These are phyloP conservation scores for Venturiaceae sp. DNA, from an alignment of 2,329 filamentous ascomycete genomes.

Conservation along the genomic window DNA sequence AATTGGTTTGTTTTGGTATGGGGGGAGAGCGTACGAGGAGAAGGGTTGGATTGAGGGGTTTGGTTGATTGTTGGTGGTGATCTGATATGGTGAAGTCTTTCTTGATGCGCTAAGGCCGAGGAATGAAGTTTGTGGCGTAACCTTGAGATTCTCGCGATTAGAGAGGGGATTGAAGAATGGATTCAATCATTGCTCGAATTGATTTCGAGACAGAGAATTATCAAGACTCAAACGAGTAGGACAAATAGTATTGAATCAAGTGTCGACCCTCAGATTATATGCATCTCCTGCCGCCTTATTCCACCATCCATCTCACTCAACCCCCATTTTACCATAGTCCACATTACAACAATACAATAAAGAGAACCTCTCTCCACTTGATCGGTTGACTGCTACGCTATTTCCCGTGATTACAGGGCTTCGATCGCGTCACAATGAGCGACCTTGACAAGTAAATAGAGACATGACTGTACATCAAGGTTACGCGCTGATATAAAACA, in stretches of 20 bases:
- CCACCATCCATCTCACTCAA: not conserved
- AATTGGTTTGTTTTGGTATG: not conserved
- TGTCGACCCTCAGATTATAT: no score
- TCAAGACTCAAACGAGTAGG: no score
- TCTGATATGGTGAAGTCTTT: not conserved
- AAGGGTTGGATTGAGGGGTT: not conserved
- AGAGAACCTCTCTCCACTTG: not conserved
- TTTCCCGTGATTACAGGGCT: not conserved
- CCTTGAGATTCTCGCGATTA: no score
- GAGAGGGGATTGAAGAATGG: no score
- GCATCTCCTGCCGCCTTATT: not conserved
- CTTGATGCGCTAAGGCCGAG: not conserved
- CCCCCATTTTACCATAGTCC: not conserved
- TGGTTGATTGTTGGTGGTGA: not conserved
- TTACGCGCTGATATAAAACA: not conserved
- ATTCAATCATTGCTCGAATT: no score
- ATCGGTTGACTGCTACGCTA: not conserved
- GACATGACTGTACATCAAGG: slow-evolving; percentile 3
- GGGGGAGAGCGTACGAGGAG: not conserved
- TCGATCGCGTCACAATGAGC: slow-evolving; percentile 51
- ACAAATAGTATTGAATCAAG: no score
- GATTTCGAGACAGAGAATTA: no score
- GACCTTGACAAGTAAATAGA: slow-evolving; percentile 84
- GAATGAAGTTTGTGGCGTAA: not conserved
- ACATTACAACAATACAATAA: not conserved